These are phyloP conservation scores for Terfezia claveryi DNA, from an alignment of 495 filamentous ascomycete species.

Conservation along the genomic window DNA sequence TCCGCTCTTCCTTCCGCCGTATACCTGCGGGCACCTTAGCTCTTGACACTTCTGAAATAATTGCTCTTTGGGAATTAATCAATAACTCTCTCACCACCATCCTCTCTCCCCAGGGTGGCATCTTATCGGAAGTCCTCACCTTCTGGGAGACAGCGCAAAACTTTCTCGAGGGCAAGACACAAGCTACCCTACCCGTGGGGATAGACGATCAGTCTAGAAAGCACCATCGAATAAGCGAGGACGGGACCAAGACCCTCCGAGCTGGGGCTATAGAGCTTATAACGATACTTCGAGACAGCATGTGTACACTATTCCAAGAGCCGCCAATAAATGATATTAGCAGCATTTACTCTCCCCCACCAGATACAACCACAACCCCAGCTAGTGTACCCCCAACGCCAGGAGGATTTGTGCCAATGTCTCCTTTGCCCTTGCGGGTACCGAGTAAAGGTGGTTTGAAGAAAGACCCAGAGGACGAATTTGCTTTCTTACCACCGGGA, in stretches of 20 bases:
- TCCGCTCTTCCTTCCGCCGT: constrained; percentile 46
- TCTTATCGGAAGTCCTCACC: constrained; percentile 71
- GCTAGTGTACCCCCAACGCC: constrained; percentile 23
- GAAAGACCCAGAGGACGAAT: constrained; percentile 54
- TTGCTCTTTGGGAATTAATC: constrained; percentile 79
- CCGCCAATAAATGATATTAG: constrained; percentile 79
- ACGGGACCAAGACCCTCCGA: constrained; percentile 48
- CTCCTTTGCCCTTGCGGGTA: background rate
- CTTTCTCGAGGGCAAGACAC: constrained; percentile 71
- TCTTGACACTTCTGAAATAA: constrained; percentile 51
- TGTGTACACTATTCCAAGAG: constrained; percentile 67
- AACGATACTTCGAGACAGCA: constrained; percentile 53
- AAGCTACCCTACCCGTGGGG: constrained; percentile 57
- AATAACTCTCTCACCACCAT: constrained; percentile 43
- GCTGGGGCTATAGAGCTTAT: constrained; percentile 61
- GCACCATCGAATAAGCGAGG: constrained; percentile 59
- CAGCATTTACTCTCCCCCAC: constrained; percentile 55
- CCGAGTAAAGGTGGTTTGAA: constrained; percentile 4
- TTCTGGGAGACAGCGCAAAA: constrained; percentile 85
- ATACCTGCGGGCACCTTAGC: constrained; percentile 19
- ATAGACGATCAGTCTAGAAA: constrained; percentile 60
- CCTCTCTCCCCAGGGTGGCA: constrained; percentile 47
- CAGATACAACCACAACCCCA: constrained; percentile 48
- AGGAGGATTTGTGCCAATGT: background rate
- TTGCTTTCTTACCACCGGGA: constrained; percentile 88